phyloP scores from a whole-genome alignment of 2,329 filamentous ascomycete genomes.

The Huntiella omanensis region DNA sequence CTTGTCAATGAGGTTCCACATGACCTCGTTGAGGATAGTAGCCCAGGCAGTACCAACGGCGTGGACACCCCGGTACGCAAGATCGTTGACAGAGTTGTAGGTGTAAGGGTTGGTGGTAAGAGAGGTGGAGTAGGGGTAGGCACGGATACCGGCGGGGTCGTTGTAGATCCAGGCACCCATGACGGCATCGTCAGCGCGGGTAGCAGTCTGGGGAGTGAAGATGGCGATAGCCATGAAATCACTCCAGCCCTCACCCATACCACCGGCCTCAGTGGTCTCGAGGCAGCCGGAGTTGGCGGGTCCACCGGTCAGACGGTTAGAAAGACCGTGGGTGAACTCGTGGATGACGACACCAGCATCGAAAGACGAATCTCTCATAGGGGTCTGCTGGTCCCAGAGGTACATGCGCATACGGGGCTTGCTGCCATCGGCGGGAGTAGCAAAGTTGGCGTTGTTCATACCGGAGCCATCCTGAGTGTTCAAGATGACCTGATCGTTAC shows the following conservation, averaged over 20 bases:
- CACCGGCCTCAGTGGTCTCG: constrained; percentile 26
- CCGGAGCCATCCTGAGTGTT: constrained; percentile 37
- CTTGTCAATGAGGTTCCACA: constrained; percentile 39
- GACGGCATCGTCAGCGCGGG: constrained; percentile 25
- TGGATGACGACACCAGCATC: constrained; percentile 42
- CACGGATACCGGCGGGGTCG: constrained; percentile 26
- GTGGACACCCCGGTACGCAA: constrained; percentile 22
- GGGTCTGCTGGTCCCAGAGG: constrained; percentile 30
- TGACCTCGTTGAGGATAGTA: constrained; percentile 33
- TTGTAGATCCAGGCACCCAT: constrained; percentile 32
- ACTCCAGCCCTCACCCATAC: constrained; percentile 40
- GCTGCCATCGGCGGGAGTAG: constrained; percentile 31
- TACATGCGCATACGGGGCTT: constrained; percentile 39
- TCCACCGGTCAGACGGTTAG: constrained; percentile 39
- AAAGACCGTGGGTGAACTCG: constrained; percentile 37
- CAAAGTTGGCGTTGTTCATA: constrained; percentile 39
- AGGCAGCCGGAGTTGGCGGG: constrained; percentile 33
- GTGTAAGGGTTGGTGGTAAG: constrained; percentile 29
- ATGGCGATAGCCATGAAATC: constrained; percentile 36
- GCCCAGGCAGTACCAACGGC: constrained; percentile 33
- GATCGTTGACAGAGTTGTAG: constrained; percentile 25
- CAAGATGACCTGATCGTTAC: constrained; percentile 33
- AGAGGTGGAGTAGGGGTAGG: constrained; percentile 32
- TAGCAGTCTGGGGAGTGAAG: constrained; percentile 27
- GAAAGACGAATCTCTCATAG: constrained; percentile 34